Evolutionary conservation across 2,329 filamentous ascomycete genomes (phyloP).

Genomic region (Aspergillus ibericus): DNA sequence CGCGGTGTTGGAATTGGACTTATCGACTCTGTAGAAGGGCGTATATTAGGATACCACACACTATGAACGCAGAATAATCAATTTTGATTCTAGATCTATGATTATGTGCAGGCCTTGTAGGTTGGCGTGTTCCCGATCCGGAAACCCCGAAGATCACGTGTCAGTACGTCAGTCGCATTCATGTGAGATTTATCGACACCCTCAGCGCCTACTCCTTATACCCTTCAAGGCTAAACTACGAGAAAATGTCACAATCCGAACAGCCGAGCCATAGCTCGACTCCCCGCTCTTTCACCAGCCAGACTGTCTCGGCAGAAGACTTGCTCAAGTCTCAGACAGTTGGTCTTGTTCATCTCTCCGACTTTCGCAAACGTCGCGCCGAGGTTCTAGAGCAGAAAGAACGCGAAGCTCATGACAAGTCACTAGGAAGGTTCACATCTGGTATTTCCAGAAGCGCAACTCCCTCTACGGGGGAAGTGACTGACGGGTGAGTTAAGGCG

Average conservation of each 20-base stretch:
- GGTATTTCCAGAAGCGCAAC: slow-evolving; percentile 53
- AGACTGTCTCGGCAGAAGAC: slow-evolving; percentile 75
- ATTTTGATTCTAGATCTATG: neutral
- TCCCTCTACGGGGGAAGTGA: slow-evolving; percentile 47
- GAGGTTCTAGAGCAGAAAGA: slow-evolving; percentile 92
- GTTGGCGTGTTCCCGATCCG: neutral
- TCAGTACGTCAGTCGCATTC: slow-evolving; percentile 13
- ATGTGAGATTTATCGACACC: slow-evolving; percentile 1
- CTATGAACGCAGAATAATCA: neutral
- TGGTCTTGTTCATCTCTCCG: slow-evolving; percentile 84
- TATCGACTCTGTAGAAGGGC: too few species aligned
- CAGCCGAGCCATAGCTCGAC: slow-evolving; percentile 45
- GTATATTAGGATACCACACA: too few species aligned
- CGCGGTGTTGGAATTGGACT: too few species aligned
- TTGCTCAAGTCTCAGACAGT: slow-evolving; percentile 83
- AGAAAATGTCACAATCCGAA: slow-evolving; percentile 33
- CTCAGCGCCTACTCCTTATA: neutral
- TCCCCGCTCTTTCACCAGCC: slow-evolving; percentile 65
- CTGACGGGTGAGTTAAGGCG: slow-evolving; percentile 58
- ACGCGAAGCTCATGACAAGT: slow-evolving; percentile 69
- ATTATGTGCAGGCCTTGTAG: neutral
- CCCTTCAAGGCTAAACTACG: neutral
- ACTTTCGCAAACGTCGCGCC: slow-evolving; percentile 93
- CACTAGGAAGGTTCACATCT: slow-evolving; percentile 46
- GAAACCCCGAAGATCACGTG: slow-evolving; percentile 14